Base-by-base conservation (phyloP, 495 filamentous ascomycete species). In the Aspergillus olivimuriae region DNA sequence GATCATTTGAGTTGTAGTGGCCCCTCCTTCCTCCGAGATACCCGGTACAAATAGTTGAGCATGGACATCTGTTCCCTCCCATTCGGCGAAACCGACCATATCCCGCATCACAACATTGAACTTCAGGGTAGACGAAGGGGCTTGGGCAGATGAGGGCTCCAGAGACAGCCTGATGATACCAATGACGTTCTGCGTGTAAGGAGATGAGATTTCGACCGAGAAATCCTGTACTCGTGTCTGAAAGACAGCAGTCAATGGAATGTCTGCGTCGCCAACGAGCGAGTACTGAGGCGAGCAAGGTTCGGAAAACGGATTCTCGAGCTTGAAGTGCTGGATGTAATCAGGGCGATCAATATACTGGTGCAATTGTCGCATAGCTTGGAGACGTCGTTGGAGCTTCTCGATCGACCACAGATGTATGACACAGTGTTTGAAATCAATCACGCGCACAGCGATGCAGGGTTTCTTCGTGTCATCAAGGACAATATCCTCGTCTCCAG, bases 101-200 rank as follows among this genome's bases (percentile, higher is more conserved):
- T 97, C 88, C 57, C 92, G 89, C 89, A 99, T 95, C 38, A 95
- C 90, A 18, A 97, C 89, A 53, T 97, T 99, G 68, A 97, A 99
- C 59, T 97, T 97, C 43, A 99, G 68, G 19, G 86, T 97, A 39
- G 86, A 89, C 7, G 87, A 84, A 20, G 91, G 92, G 18, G 91
- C 89, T 58, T 94, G 84, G 6, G 92, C 91, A 16, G 87, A 91
- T 1, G 91, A 96, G 24, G 92, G 92, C 55, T 97, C 92, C 8
- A 99, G 69, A 2, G 90, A 91, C 34, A 99, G 66, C 42, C 87
- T 84, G 51, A 97, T 81, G 22, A 95, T 87, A 36, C 92, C 92
- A 45, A 97, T 75, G 0, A 85, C 87, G 61, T 84, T 84, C 21
- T 83, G 82, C 1, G 91, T 97, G 57, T 95, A 92, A n/a, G 89